A percentile compares a stretch with the other conserved stretches of the same genome.
Evolutionary conservation across 2,329 filamentous ascomycete genomes (phyloP).

Genomic region (Chrysoporthe austroafricana): DNA sequence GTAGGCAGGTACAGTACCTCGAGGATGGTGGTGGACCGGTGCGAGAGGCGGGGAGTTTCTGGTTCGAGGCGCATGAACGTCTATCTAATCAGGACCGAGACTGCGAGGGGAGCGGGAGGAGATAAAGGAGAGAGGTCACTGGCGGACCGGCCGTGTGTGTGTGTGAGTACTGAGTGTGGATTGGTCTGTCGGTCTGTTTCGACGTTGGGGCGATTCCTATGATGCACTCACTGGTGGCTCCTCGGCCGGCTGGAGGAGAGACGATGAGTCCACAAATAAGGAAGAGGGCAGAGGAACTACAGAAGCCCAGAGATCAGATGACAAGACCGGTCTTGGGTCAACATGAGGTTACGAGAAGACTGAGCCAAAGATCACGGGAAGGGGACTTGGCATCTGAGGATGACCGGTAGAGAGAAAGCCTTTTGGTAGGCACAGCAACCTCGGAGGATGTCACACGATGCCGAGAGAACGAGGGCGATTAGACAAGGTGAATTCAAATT

Average conservation of each 20-base stretch:
- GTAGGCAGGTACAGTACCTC: neutral
- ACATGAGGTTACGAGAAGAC: neutral
- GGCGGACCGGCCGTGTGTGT: neutral
- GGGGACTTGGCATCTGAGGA: neutral
- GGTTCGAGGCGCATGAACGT: neutral
- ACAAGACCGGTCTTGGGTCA: neutral
- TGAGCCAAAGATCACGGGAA: neutral
- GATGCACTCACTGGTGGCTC: neutral
- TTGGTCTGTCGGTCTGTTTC: constrained; percentile 1
- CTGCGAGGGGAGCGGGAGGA: neutral
- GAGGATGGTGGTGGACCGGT: neutral
- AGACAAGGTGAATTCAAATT: neutral
- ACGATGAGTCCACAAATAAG: too few species aligned
- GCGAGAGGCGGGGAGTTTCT: neutral
- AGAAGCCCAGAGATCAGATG: neutral
- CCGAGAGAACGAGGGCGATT: neutral
- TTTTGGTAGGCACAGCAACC: neutral
- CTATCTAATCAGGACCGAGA: neutral
- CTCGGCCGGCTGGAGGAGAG: neutral
- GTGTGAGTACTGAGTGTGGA: neutral
- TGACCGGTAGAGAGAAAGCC: neutral
- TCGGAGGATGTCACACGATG: neutral
- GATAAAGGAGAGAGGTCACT: neutral
- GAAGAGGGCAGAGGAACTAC: neutral
- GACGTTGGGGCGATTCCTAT: neutral